phyloP scores from a whole-genome alignment of 2,329 filamentous ascomycete species.

The Pyricularia grisea region DNA sequence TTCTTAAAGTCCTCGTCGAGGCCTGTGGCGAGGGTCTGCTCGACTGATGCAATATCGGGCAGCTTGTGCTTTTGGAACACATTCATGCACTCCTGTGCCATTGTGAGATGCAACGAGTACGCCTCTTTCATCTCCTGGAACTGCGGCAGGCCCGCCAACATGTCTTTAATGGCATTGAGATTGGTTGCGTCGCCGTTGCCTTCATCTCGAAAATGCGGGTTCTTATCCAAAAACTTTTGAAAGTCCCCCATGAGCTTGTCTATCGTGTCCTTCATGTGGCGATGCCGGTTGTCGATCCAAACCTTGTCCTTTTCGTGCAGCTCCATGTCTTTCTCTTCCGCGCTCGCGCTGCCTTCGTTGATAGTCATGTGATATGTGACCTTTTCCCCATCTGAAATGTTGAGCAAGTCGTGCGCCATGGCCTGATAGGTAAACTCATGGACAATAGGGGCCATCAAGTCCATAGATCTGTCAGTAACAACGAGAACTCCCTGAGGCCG shows the following conservation, averaged over 20 bases:
- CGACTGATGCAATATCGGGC: slow-evolving; percentile 74
- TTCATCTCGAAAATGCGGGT: slow-evolving; percentile 69
- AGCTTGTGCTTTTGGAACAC: slow-evolving; percentile 80
- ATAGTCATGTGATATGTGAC: slow-evolving; percentile 73
- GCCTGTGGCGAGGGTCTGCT: slow-evolving; percentile 87
- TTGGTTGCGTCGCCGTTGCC: slow-evolving; percentile 59
- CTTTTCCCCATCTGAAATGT: slow-evolving; percentile 82
- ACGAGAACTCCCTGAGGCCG: slow-evolving; percentile 75
- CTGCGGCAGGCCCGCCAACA: slow-evolving; percentile 88
- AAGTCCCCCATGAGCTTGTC: slow-evolving; percentile 90
- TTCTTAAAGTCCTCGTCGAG: slow-evolving; percentile 88
- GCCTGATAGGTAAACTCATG: slow-evolving; percentile 99
- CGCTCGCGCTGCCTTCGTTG: slow-evolving; percentile 61
- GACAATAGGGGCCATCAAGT: slow-evolving; percentile 74
- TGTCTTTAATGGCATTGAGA: slow-evolving; percentile 89
- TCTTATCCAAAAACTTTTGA: slow-evolving; percentile 80
- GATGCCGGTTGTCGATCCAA: slow-evolving; percentile 90
- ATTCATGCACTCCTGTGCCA: slow-evolving; percentile 97
- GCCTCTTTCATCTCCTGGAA: slow-evolving; percentile 94
- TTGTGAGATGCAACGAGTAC: slow-evolving; percentile 87
- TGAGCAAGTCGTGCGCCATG: slow-evolving; percentile 90
- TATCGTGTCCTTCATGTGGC: slow-evolving; percentile 97
- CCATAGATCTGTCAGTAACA: slow-evolving; percentile 89
- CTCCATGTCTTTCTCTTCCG: slow-evolving; percentile 83
- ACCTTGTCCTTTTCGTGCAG: slow-evolving; percentile 85